phyloP scores from a whole-genome alignment of 2,329 filamentous ascomycete species.

The Graphilbum ipis-grandicollis region DNA sequence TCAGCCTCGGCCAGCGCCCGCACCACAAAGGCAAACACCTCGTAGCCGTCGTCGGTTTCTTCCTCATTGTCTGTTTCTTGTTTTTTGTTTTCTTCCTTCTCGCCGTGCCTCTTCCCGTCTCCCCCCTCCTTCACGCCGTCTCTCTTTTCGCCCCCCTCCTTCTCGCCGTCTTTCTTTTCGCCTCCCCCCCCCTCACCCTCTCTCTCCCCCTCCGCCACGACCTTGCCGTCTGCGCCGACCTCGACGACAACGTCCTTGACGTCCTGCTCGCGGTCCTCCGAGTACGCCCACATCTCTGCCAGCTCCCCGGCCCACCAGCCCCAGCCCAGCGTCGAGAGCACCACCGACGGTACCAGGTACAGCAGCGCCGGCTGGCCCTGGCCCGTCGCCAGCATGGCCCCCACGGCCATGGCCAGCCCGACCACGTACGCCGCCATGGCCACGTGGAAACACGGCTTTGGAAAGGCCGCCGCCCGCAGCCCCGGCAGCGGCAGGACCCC shows the following conservation, averaged over 20 bases:
- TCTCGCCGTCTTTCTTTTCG: slow-evolving; percentile 5
- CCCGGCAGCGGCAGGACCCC: slow-evolving; percentile 15
- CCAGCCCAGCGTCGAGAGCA: slow-evolving; percentile 58
- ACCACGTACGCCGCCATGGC: slow-evolving; percentile 58
- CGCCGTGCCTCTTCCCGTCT: not conserved
- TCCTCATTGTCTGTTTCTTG: too few relatives aligned
- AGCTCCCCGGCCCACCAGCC: slow-evolving; percentile 53
- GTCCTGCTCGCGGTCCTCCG: slow-evolving; percentile 48
- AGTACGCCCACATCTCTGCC: slow-evolving; percentile 62
- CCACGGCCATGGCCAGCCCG: slow-evolving; percentile 62
- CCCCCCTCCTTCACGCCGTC: not conserved
- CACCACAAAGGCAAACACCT: slow-evolving; percentile 1
- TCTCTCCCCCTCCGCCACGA: slow-evolving; percentile 16
- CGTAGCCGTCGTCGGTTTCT: slow-evolving; percentile 4
- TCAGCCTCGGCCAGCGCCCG: slow-evolving; percentile 1
- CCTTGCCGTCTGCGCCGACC: slow-evolving; percentile 29
- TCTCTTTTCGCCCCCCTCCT: not conserved
- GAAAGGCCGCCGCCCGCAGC: slow-evolving; percentile 36
- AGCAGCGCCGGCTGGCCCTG: slow-evolving; percentile 81
- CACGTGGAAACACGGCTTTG: slow-evolving; percentile 73
- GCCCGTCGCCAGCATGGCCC: slow-evolving; percentile 58
- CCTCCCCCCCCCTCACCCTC: slow-evolving; percentile 7
- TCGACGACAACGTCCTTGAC: slow-evolving; percentile 36
- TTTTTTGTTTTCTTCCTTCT: too few relatives aligned
- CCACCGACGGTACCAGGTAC: slow-evolving; percentile 78